Evolutionary conservation across 2,329 filamentous ascomycete genomes (phyloP), one percentile per base, ranked within the genome.

Genomic region (Dryadomyces quercus-mongolicae): DNA sequence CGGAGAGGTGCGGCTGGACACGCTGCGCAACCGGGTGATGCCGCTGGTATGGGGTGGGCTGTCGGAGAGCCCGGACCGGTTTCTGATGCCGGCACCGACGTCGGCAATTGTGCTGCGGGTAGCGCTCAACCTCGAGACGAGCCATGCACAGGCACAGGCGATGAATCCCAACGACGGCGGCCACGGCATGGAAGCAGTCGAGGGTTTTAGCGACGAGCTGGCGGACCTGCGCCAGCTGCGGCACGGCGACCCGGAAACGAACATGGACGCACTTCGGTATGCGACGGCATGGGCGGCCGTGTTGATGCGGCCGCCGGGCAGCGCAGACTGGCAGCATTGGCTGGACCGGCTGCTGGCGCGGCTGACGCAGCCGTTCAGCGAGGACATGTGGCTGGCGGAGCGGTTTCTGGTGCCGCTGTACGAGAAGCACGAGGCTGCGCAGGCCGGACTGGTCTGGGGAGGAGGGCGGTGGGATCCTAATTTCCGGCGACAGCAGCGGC

Each of bases 71-170:
- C 65, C 68, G 57, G 73, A 70, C 15, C 65, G 67, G 7, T 85
- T 85, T 60, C 72, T 95, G 20, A 72, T 74, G 3, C 79, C 86
- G 10, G 84, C 87, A 1, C 71, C 75, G 1, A 79, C 81, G 1
- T 71, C 79, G 2, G 78, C 85, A 54, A 81, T 95, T 59, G 81
- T 90, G 8, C 74, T 87, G 61, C 82, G 90, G 53, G 86, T 85
- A 10, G 83, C 84, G 15, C 82, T 85, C 61, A 96, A 95, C 67
- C 91, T 97, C 60, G 76, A 86, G 61, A 82, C 82, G 48, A 87
- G 86, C 1, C 89, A 62, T 51, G 47, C 52, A 18, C 54, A 55
- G 5, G 54, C 56, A 47, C 74, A 82, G 62, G 72, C 78, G 55
- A 64, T 67, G 45, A 20, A 40, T 16, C 36, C 36, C 36, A 16